phyloP scores from a whole-genome alignment of 805 yeast species.

The Spathaspora gorwiae region DNA sequence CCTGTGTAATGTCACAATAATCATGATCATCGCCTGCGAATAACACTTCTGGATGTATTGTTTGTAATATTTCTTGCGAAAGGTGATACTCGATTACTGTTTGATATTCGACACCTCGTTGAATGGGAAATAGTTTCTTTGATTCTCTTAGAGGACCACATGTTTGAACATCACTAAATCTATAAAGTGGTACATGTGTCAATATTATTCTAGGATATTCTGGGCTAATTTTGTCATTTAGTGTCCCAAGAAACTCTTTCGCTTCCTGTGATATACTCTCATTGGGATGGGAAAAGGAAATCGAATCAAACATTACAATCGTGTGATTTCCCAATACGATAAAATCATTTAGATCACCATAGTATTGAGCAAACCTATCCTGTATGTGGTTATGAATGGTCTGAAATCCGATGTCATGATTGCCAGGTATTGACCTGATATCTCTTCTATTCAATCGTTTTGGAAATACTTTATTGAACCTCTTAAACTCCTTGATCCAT shows the following conservation, averaged over 20 bases:
- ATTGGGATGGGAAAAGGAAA: conserved; percentile 63
- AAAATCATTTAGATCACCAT: conserved; percentile 65
- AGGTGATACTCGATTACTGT: conserved; percentile 70
- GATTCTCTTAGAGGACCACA: conserved; percentile 84
- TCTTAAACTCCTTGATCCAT: conserved; percentile 66
- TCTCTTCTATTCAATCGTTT: conserved; percentile 40
- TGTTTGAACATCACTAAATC: conserved; percentile 54
- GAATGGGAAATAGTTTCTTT: conserved; percentile 56
- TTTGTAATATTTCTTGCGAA: conserved; percentile 53
- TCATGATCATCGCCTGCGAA: conserved; percentile 98
- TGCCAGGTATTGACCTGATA: conserved; percentile 63
- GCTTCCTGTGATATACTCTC: conserved; percentile 37
- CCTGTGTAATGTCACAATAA: conserved; percentile 75
- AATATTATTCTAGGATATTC: conserved; percentile 61
- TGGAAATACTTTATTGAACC: conserved; percentile 70
- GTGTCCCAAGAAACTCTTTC: conserved; percentile 43
- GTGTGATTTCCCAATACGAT: conserved; percentile 68
- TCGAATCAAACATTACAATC: conserved; percentile 70
- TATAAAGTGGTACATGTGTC: conserved; percentile 82
- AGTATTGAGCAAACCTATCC: conserved; percentile 61
- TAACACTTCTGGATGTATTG: conserved; percentile 60
- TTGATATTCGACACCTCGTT: conserved; percentile 80
- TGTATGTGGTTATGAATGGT: conserved; percentile 54
- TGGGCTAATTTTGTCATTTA: conserved; percentile 19
- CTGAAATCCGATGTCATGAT: conserved; percentile 96